Evolutionary conservation across 768 basidiomycete species (phyloP), one percentile per base, ranked within the genome.

Genomic region (Termitomyces sp.): DNA sequence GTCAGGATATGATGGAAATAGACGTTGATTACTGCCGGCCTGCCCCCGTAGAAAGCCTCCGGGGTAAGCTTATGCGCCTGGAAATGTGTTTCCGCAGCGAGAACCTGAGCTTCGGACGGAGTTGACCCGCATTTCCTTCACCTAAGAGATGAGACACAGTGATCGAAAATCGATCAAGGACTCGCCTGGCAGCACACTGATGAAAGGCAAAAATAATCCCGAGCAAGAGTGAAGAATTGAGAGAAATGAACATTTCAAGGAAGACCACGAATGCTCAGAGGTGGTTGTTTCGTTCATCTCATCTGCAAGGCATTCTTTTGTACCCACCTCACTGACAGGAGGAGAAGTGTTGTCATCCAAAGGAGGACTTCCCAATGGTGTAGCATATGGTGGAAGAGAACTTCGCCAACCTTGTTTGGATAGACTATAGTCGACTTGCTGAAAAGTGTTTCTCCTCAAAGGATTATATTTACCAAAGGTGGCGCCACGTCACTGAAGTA

Each of bases 1-100:
- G 29, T 31, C 15, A 54, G 15, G 20, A 78, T 60, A 39, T 75
- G 71, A 60, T 77, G 73, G 65, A 73, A 61, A 37, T 65, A 29
- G 15, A 65, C 59, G 13, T 52, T 36, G n/a, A 54, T 54, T 2
- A 26, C 31, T 18, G 51, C 39, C 44, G 49, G 41, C 16, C 18
- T 42, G 20, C 48, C 57, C 24, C 28, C 41, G 15, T 24, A 15
- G 10, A 29, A 41, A n/a, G 15, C 20, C 26, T 54, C 37, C 3
- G 49, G 45, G 7, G 52, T 28, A 36, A 62, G 42, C 55, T 41
- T 57, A 51, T 62, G 45, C 37, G 37, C 59, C 41, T 60, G 49
- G 29, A 62, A 62, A 55, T 59, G 58, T 4, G 48, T 36, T 51
- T 59, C 58, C 8, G 58, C 58, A 51, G 58, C 53, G 18, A 51